Evolutionary conservation across 805 yeast species (phyloP).

Genomic region (Barnettozyma wickerhamii): DNA sequence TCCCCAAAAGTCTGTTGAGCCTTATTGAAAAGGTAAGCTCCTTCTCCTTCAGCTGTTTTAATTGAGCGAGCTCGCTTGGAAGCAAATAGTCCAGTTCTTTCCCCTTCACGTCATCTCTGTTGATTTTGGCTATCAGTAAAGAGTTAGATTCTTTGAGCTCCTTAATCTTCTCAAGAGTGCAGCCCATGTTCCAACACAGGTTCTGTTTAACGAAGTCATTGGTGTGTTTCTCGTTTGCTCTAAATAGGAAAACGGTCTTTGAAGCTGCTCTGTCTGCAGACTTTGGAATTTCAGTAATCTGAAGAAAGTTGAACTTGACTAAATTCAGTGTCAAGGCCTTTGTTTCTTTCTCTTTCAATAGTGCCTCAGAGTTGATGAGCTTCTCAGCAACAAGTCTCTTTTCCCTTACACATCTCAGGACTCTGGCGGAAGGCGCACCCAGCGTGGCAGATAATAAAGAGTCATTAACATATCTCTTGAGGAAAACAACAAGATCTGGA

Average conservation of each 20-base stretch:
- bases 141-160: slow-evolving; percentile 54
- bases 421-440: slow-evolving; percentile 64
- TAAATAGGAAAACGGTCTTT: slow-evolving; percentile 79
- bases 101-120: slow-evolving; percentile 87
- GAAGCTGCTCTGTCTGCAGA: slow-evolving; percentile 89
- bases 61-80: slow-evolving; percentile 69
- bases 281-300: slow-evolving; percentile 91
- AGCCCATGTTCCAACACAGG: slow-evolving; percentile 41
- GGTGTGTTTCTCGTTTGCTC: slow-evolving; percentile 55
- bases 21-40: slow-evolving; percentile 54
- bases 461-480: slow-evolving; percentile 50
- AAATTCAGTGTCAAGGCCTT: slow-evolving; percentile 66
- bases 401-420: slow-evolving; percentile 71
- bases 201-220: slow-evolving; percentile 44
- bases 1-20: slow-evolving; percentile 48
- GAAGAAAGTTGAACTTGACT: slow-evolving; percentile 66
- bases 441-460: slow-evolving; percentile 54
- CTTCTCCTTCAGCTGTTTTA: slow-evolving; percentile 53
- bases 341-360: slow-evolving; percentile 74
- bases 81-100: slow-evolving; percentile 70
- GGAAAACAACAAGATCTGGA: slow-evolving; percentile 40
- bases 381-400: slow-evolving; percentile 81
- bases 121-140: slow-evolving; percentile 71
- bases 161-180: slow-evolving; percentile 49
- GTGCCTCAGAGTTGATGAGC: slow-evolving; percentile 64